Conservation (phyloP, 2,329 filamentous ascomycete species). For the Microcyclospora pomicola region DNA sequence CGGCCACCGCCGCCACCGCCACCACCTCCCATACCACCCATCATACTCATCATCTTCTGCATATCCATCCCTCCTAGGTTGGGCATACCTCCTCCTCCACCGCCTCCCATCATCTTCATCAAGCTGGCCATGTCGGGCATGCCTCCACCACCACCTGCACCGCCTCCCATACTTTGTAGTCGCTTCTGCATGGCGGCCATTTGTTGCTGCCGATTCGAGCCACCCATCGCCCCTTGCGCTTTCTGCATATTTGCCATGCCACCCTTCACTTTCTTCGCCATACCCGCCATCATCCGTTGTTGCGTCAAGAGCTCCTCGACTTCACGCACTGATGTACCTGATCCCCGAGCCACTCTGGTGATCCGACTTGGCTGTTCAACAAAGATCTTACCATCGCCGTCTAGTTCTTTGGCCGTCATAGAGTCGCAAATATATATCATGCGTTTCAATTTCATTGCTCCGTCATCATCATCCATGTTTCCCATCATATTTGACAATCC, state of each 20-base stretch:
- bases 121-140: conserved; percentile 76
- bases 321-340: conserved; percentile 79
- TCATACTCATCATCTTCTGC: conserved; percentile 1
- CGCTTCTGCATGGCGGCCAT: conserved; percentile 95
- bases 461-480: conserved; percentile 93
- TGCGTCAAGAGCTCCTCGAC: conserved; percentile 96
- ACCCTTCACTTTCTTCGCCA: conserved; percentile 98
- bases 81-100: conserved; percentile 22
- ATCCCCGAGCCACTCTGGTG: conserved; percentile 79
- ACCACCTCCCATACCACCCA: neutral
- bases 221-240: conserved; percentile 80
- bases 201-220: conserved; percentile 83
- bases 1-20: neutral
- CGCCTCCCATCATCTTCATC: conserved; percentile 81
- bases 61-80: neutral
- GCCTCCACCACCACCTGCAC: conserved; percentile 45
- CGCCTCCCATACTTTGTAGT: conserved; percentile 81
- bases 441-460: conserved; percentile 79
- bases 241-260: conserved; percentile 97
- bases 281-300: conserved; percentile 95
- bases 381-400: conserved; percentile 89
- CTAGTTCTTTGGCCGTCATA: conserved; percentile 93
- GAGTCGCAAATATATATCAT: conserved; percentile 99
- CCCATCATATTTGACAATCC: conserved; percentile 88
- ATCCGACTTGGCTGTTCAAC: conserved; percentile 84